phyloP scores from a whole-genome alignment of 1,284 basidiomycete species.

The Ceratobasidium papillatum region DNA sequence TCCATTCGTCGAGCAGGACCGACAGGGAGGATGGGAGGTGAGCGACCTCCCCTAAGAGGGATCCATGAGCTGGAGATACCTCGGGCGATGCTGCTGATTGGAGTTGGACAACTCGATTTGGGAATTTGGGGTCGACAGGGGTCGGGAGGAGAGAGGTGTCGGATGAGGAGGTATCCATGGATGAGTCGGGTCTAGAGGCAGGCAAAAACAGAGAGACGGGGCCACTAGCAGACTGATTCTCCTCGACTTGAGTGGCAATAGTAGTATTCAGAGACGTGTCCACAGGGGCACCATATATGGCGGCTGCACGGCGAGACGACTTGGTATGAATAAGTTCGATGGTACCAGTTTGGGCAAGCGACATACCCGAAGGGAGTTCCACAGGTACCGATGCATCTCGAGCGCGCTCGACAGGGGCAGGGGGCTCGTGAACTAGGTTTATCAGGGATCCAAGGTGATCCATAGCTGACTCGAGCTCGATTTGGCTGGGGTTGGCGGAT shows the following conservation, averaged over 20 bases:
- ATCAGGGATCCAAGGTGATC: neutral
- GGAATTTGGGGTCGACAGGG: neutral
- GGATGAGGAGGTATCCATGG: neutral
- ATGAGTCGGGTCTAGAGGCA: neutral
- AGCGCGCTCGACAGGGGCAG: neutral
- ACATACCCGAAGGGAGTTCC: no score
- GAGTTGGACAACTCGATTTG: neutral
- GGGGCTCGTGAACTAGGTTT: neutral
- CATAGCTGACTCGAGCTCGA: neutral
- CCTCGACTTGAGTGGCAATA: neutral
- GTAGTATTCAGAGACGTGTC: neutral
- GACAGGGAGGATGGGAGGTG: neutral
- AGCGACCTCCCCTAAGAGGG: neutral
- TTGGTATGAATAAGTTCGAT: neutral
- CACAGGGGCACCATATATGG: neutral
- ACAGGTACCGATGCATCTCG: neutral
- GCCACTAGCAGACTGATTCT: neutral
- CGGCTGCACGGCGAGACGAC: neutral
- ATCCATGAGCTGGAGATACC: neutral
- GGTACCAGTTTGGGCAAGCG: neutral
- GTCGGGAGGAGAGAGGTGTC: neutral
- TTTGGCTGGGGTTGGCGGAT: neutral
- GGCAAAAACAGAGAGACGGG: neutral
- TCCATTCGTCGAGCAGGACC: neutral
- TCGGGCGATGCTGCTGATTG: neutral